phyloP scores from a whole-genome alignment of 1,284 basidiomycete species.

The Hymenochaete sp. region DNA sequence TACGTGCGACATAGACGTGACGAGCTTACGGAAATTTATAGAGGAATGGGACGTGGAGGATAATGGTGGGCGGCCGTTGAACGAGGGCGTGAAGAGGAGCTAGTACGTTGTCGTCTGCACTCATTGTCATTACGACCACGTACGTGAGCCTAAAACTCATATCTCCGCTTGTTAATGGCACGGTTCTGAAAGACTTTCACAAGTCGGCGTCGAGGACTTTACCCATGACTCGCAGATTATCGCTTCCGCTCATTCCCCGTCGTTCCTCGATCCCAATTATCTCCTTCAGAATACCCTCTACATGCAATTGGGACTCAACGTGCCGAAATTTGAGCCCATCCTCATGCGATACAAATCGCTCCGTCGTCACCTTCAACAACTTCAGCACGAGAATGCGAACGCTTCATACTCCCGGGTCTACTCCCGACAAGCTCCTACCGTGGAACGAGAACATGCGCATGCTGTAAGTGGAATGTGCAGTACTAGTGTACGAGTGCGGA shows the following conservation, averaged over 20 bases:
- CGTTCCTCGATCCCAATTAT: constrained; percentile 34
- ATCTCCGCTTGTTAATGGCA: not conserved
- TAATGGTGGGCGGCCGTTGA: constrained; percentile 37
- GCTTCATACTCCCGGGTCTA: constrained; percentile 48
- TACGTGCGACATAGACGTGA: constrained; percentile 33
- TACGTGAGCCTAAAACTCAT: constrained; percentile 30
- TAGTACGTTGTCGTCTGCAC: constrained; percentile 41
- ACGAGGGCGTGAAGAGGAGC: constrained; percentile 32
- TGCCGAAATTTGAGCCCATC: constrained; percentile 36
- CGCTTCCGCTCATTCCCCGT: constrained; percentile 36
- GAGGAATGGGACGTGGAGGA: constrained; percentile 37
- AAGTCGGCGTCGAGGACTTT: constrained; percentile 44
- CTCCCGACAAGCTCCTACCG: constrained; percentile 45
- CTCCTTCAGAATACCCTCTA: constrained; percentile 40
- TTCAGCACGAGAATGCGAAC: constrained; percentile 30
- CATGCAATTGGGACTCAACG: constrained; percentile 30
- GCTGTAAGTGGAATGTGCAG: constrained; percentile 47
- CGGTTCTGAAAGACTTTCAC: not conserved
- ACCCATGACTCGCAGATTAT: constrained; percentile 37
- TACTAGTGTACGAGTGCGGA: constrained; percentile 46
- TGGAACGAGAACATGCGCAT: constrained; percentile 41
- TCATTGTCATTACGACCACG: constrained; percentile 53
- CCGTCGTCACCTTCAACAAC: no score
- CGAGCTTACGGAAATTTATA: constrained; percentile 39
- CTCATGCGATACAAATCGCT: constrained; percentile 39